These are phyloP conservation scores for Eremomyces bilateralis DNA, from an alignment of 495 filamentous ascomycete genomes.

Conservation along the genomic window DNA sequence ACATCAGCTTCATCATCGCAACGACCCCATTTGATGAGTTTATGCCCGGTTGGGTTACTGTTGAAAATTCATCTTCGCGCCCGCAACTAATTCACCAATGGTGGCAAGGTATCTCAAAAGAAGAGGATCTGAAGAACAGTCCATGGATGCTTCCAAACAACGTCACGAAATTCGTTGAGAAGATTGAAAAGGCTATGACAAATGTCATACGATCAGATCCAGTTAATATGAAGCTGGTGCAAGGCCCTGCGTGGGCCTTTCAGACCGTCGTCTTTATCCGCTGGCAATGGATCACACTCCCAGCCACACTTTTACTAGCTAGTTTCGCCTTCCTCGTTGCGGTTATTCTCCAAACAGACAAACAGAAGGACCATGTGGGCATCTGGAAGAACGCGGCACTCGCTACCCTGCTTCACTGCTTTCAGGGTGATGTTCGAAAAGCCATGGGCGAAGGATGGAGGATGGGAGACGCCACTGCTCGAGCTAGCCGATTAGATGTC, in stretches of 20 bases:
- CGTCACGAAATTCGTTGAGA: not conserved
- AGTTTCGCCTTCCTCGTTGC: not conserved
- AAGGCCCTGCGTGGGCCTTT: not conserved
- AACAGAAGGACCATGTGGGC: too few relatives aligned
- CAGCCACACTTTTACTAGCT: not conserved
- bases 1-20: too few relatives aligned
- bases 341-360: not conserved
- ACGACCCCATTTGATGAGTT: too few relatives aligned
- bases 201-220: not conserved
- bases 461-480: too few relatives aligned
- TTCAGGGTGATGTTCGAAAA: not conserved
- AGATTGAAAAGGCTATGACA: not conserved
- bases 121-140: too few relatives aligned
- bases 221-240: not conserved
- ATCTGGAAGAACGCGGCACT: not conserved
- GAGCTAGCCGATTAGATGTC: too few relatives aligned
- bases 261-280: not conserved
- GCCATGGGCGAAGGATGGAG: too few relatives aligned
- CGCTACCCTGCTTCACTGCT: not conserved
- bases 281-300: not conserved
- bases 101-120: too few relatives aligned
- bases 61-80: too few relatives aligned
- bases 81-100: too few relatives aligned
- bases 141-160: not conserved
- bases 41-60: too few relatives aligned